These are phyloP conservation scores for Curvularia lunata DNA, from an alignment of 2,329 filamentous ascomycete species.

Conservation along the genomic window DNA sequence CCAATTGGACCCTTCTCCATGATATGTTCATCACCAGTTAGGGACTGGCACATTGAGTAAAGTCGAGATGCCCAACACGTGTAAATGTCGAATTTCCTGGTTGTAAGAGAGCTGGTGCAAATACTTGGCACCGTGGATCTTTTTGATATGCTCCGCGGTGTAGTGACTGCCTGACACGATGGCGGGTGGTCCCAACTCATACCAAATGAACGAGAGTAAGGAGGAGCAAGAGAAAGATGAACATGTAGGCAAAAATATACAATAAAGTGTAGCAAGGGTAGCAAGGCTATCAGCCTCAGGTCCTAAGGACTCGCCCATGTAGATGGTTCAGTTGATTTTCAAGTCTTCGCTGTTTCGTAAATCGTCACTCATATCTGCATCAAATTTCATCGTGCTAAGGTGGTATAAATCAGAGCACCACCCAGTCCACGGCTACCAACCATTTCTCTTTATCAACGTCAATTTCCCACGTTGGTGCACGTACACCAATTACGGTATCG, in stretches of 20 bases:
- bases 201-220: too few species aligned
- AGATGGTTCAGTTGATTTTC: background rate
- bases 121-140: background rate
- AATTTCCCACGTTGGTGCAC: constrained; percentile 52
- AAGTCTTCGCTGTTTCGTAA: background rate
- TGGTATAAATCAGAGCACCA: constrained; percentile 23
- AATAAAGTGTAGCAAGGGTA: background rate
- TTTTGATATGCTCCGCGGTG: too few species aligned
- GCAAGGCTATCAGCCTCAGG: background rate
- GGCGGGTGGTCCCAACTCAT: too few species aligned
- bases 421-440: constrained; percentile 54
- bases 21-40: too few species aligned
- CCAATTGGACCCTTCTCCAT: background rate
- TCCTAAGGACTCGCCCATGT: background rate
- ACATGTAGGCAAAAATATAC: too few species aligned
- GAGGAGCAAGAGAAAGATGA: too few species aligned
- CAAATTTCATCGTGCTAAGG: background rate
- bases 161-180: too few species aligned
- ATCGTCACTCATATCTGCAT: constrained; percentile 18
- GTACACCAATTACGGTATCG: constrained; percentile 44
- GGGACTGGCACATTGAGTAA: too few species aligned
- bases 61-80: too few species aligned
- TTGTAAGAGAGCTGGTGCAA: background rate
- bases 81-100: background rate
- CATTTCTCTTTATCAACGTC: constrained; percentile 45